Percentiles rank a stretch among this genome's conserved stretches.
phyloP scores from a whole-genome alignment of 2,329 filamentous ascomycete genomes.

The Dactylellina drechsleri region DNA sequence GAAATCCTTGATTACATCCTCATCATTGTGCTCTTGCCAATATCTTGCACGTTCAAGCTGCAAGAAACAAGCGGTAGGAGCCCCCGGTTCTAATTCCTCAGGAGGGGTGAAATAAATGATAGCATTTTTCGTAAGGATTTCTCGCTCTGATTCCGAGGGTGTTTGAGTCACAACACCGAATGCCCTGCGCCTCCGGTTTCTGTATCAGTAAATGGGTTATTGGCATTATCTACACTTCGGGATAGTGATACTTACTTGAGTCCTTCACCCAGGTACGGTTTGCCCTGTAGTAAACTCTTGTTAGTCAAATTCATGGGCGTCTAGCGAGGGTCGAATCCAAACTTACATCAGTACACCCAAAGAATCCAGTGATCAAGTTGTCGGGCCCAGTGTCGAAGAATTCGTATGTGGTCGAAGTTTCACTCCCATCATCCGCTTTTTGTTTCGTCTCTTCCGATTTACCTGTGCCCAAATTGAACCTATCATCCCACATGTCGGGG shows the following conservation, averaged over 20 bases:
- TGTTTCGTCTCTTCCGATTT: constrained; percentile 27
- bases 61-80: constrained; percentile 43
- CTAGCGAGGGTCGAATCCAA: neutral
- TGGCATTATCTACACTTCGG: neutral
- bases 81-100: constrained; percentile 42
- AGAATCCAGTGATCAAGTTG: constrained; percentile 44
- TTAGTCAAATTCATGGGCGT: constrained; percentile 7
- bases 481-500: constrained; percentile 35
- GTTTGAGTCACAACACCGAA: constrained; percentile 51
- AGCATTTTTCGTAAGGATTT: constrained; percentile 19
- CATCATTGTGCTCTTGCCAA: constrained; percentile 37
- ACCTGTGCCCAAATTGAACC: constrained; percentile 10
- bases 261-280: constrained; percentile 47
- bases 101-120: neutral
- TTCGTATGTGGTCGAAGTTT: constrained; percentile 28
- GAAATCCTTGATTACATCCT: constrained; percentile 50
- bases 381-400: constrained; percentile 41
- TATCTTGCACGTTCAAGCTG: constrained; percentile 48
- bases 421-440: constrained; percentile 28
- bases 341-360: constrained; percentile 50
- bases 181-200: constrained; percentile 50
- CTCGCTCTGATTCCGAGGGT: constrained; percentile 33
- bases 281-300: constrained; percentile 20
- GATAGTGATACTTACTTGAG: constrained; percentile 47
- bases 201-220: constrained; percentile 45